Evolutionary conservation across 1,139 yeast species (phyloP).

Genomic region (Hyphopichia wangnamkhiaoensis): DNA sequence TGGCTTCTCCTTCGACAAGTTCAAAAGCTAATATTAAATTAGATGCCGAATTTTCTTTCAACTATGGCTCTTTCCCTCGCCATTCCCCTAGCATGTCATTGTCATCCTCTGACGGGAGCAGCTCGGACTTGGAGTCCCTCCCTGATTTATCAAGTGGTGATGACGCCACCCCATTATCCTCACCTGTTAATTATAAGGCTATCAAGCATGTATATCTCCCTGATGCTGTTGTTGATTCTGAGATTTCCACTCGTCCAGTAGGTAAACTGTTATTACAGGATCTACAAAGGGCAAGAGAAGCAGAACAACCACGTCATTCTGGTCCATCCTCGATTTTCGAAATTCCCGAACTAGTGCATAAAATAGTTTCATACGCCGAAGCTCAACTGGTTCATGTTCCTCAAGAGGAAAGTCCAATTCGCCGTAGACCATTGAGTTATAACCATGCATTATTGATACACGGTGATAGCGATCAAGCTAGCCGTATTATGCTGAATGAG

Average conservation of each 20-base stretch:
- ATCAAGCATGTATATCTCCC: constrained; percentile 3
- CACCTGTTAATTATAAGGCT: constrained; percentile 19
- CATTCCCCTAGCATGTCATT: too few species aligned
- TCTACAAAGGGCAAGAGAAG: neutral
- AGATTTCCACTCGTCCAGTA: neutral
- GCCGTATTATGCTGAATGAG: constrained; percentile 41
- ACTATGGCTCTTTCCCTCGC: too few species aligned
- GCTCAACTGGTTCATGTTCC: constrained; percentile 50
- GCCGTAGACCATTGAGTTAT: constrained; percentile 69
- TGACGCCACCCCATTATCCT: constrained; percentile 29
- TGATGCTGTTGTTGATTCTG: neutral
- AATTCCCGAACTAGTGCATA: constrained; percentile 74
- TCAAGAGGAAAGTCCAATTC: constrained; percentile 54
- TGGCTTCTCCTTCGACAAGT: neutral
- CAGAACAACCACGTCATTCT: neutral
- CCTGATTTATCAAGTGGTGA: constrained; percentile 37
- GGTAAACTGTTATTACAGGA: neutral
- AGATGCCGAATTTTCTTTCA: constrained; percentile 17
- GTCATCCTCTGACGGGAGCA: constrained; percentile 2
- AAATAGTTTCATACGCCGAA: constrained; percentile 63
- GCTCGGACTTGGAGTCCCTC: constrained; percentile 37
- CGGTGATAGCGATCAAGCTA: constrained; percentile 56
- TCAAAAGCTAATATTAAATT: neutral
- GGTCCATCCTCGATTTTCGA: constrained; percentile 34
- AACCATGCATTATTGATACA: constrained; percentile 52